phyloP scores from a whole-genome alignment of 2,329 filamentous ascomycete genomes.

The Fusarium sp. region DNA sequence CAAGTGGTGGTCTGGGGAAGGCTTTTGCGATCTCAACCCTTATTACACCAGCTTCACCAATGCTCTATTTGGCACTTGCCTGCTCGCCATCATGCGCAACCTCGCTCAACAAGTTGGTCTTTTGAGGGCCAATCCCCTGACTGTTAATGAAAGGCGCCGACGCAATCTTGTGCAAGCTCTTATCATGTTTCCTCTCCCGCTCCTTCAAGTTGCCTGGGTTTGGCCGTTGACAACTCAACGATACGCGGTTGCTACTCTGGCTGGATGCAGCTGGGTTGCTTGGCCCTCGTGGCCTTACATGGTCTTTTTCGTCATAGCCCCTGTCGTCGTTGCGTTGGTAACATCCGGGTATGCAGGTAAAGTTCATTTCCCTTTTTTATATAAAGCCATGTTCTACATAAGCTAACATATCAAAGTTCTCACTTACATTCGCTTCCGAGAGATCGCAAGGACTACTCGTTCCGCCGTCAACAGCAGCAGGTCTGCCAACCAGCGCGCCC shows the following conservation, averaged over 20 bases:
- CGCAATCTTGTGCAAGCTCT: constrained; percentile 62
- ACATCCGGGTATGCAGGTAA: constrained; percentile 63
- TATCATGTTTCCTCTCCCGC: constrained; percentile 67
- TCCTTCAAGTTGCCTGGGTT: constrained; percentile 62
- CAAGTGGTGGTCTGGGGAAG: constrained; percentile 64
- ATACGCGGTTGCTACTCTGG: constrained; percentile 63
- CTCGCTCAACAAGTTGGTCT: constrained; percentile 64
- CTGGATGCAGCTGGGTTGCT: constrained; percentile 62
- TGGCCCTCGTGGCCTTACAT: constrained; percentile 62
- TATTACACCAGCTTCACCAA: constrained; percentile 62
- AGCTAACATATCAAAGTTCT: constrained; percentile 52
- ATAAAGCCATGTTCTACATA: neutral
- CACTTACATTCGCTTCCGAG: constrained; percentile 61
- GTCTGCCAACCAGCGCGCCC: constrained; percentile 57
- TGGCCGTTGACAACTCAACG: constrained; percentile 62
- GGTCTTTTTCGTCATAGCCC: constrained; percentile 62
- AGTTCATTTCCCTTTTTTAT: constrained; percentile 45
- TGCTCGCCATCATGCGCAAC: constrained; percentile 68
- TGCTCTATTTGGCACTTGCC: constrained; percentile 62
- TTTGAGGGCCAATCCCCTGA: constrained; percentile 56
- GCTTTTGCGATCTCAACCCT: constrained; percentile 66
- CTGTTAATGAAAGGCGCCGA: constrained; percentile 56
- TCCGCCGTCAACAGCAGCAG: constrained; percentile 57
- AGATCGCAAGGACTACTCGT: constrained; percentile 58
- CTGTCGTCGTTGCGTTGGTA: constrained; percentile 57